phyloP scores from a whole-genome alignment of 495 filamentous ascomycete genomes.

The Chlorociboria aeruginascens region DNA sequence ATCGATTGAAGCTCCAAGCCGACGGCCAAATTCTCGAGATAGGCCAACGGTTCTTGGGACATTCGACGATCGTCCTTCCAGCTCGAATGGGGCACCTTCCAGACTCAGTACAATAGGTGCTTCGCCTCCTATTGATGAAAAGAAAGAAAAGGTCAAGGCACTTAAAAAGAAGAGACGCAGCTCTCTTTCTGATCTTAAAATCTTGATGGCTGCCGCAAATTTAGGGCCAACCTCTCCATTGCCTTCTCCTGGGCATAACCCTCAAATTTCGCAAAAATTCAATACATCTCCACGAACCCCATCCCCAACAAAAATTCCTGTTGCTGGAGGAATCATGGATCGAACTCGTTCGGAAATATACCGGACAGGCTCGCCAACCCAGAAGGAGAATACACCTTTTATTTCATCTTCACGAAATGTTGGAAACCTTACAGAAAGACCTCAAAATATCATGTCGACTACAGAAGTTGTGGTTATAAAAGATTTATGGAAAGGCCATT shows the following conservation, averaged over 20 bases:
- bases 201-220: conserved; percentile 36
- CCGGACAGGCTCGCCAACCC: conserved; percentile 13
- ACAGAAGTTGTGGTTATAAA: conserved; percentile 9
- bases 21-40: conserved; percentile 55
- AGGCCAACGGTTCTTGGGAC: conserved; percentile 48
- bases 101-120: conserved; percentile 33
- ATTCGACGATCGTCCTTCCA: conserved; percentile 41
- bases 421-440: conserved; percentile 15
- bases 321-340: conserved; percentile 13
- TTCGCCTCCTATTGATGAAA: conserved; percentile 27
- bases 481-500: conserved; percentile 14
- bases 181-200: conserved; percentile 79
- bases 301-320: conserved; percentile 20
- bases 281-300: conserved; percentile 19
- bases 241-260: conserved; percentile 4
- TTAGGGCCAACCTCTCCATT: conserved; percentile 26
- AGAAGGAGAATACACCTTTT: conserved; percentile 15
- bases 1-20: conserved; percentile 56
- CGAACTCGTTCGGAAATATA: conserved; percentile 5
- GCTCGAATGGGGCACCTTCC: conserved; percentile 29
- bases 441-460: conserved; percentile 17
- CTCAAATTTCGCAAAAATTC: conserved; percentile 4
- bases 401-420: conserved; percentile 6
- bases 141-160: conserved; percentile 27
- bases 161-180: conserved; percentile 75